Percentiles rank a stretch among this genome's conserved stretches.
phyloP scores from a whole-genome alignment of 768 basidiomycete species.

The Jaapia argillacea region DNA sequence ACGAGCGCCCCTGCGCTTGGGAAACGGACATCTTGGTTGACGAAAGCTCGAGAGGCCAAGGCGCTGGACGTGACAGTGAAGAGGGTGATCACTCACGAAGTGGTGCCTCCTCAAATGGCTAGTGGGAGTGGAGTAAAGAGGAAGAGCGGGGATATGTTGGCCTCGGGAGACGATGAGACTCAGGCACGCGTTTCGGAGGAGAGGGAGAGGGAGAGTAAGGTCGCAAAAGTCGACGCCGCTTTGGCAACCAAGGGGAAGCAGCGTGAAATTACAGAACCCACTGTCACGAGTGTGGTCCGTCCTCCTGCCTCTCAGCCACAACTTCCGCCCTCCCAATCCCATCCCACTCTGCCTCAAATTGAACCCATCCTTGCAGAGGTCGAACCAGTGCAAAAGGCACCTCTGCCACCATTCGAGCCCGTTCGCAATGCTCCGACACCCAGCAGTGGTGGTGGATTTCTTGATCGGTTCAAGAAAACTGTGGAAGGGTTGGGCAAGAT shows the following conservation, averaged over 20 bases:
- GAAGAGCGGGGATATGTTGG: conserved; percentile 42
- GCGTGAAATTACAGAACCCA: too few species aligned
- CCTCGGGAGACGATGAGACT: background rate
- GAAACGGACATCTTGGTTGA: conserved; percentile 75
- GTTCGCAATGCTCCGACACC: conserved; percentile 1
- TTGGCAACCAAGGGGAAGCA: too few species aligned
- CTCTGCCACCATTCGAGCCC: conserved; percentile 1
- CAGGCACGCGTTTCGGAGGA: background rate
- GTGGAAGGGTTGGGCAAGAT: conserved; percentile 54
- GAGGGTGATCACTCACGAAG: conserved; percentile 9
- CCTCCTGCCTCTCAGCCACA: too few species aligned
- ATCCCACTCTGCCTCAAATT: too few species aligned
- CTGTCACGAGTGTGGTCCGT: too few species aligned
- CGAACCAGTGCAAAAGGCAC: too few species aligned
- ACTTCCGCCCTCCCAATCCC: background rate
- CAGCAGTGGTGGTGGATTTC: conserved; percentile 36
- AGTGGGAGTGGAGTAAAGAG: conserved; percentile 36
- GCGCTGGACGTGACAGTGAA: conserved; percentile 44
- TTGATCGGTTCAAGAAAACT: conserved; percentile 61
- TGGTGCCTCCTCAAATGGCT: conserved; percentile 4
- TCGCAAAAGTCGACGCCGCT: background rate
- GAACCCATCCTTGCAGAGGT: too few species aligned
- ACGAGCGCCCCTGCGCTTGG: conserved; percentile 31
- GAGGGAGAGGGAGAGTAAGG: background rate
- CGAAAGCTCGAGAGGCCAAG: conserved; percentile 66